These are phyloP conservation scores for Acmispon strigosus DNA, from an alignment of 306 rosid genomes.

Conservation along the genomic window DNA sequence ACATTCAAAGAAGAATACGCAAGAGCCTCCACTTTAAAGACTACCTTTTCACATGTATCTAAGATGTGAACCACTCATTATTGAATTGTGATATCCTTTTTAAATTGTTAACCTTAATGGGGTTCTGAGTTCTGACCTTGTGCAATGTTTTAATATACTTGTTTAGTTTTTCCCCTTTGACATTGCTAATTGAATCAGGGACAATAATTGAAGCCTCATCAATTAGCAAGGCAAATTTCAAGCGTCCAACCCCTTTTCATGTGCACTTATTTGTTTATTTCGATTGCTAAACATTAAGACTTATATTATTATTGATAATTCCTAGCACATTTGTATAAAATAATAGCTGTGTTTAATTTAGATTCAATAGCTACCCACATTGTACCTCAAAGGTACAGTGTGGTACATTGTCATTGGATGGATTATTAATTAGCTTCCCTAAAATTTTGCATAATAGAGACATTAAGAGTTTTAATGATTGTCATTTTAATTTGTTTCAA, in stretches of 20 bases:
- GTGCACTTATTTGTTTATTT: slow-evolving; percentile 9
- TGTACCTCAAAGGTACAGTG: slow-evolving; percentile 16
- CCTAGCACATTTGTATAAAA: slow-evolving; percentile 3
- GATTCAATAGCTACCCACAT: not conserved
- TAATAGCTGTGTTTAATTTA: not conserved
- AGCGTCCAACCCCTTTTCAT: slow-evolving; percentile 12
- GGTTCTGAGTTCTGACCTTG: slow-evolving; percentile 15
- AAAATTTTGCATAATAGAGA: not conserved
- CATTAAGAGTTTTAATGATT: not conserved
- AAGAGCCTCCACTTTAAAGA: not conserved
- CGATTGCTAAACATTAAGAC: too few species aligned
- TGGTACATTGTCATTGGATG: not conserved
- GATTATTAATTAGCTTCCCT: not conserved
- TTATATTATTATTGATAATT: not conserved
- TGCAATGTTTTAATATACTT: not conserved
- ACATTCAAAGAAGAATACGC: not conserved
- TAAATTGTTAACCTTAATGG: slow-evolving; percentile 5
- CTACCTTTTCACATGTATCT: slow-evolving; percentile 21
- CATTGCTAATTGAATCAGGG: slow-evolving; percentile 13
- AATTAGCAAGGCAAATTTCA: slow-evolving; percentile 13
- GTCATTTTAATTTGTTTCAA: not conserved
- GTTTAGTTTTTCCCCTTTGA: not conserved
- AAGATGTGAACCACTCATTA: not conserved
- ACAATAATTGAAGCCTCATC: slow-evolving; percentile 9
- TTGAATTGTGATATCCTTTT: not conserved